Evolutionary conservation across 768 basidiomycete species (phyloP).

Genomic region (Lactarius sanguifluus): DNA sequence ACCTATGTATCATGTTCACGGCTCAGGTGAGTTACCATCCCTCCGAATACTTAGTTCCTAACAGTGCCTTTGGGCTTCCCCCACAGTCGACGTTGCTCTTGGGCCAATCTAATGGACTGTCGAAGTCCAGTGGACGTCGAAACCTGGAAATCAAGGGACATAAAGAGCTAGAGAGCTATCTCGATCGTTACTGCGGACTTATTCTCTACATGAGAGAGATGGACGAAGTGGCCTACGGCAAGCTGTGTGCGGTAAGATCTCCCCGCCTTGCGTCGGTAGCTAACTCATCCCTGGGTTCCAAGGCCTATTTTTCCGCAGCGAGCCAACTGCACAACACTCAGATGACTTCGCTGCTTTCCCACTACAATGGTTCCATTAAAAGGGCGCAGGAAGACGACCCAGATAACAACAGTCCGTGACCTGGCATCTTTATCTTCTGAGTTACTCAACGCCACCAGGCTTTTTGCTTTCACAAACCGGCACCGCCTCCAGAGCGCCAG

Average conservation of each 20-base stretch:
- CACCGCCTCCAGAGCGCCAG: conserved; percentile 49
- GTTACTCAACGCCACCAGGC: conserved; percentile 21
- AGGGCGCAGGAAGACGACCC: conserved; percentile 75
- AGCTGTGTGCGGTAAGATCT: conserved; percentile 78
- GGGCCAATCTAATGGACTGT: conserved; percentile 59
- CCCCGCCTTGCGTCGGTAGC: neutral
- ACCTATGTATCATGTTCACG: conserved; percentile 86
- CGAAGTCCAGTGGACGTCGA: conserved; percentile 42
- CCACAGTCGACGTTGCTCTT: conserved; percentile 65
- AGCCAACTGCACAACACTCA: conserved; percentile 82
- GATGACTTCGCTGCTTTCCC: conserved; percentile 68
- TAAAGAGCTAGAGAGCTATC: conserved; percentile 71
- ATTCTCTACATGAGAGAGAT: conserved; percentile 95
- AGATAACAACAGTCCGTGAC: conserved; percentile 37
- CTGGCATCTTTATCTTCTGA: neutral
- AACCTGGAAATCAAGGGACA: conserved; percentile 60
- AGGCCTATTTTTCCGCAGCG: conserved; percentile 90
- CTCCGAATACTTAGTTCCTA: conserved; percentile 6
- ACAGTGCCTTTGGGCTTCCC: neutral
- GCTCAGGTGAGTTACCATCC: conserved; percentile 61
- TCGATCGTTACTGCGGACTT: conserved; percentile 86
- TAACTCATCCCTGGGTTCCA: neutral
- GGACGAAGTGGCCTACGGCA: conserved; percentile 86
- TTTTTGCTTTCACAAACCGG: conserved; percentile 38
- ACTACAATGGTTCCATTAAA: conserved; percentile 59